A percentile compares a stretch with the other conserved stretches of the same genome.
phyloP scores from a whole-genome alignment of 805 yeast genomes.

The Saturnispora sekii region DNA sequence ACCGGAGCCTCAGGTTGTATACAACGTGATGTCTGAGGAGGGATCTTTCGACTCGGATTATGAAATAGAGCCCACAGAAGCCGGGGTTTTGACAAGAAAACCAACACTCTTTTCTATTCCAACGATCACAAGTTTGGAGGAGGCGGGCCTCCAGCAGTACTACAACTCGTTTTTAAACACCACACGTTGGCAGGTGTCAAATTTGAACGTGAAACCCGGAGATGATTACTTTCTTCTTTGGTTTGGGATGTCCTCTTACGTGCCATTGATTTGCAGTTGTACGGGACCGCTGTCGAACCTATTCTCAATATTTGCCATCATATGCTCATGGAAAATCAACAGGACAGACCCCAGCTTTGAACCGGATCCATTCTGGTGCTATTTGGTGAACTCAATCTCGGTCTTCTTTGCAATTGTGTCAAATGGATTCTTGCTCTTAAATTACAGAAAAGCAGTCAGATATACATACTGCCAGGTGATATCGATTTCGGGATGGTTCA shows the following conservation, averaged over 20 bases:
- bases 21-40: background rate
- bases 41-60: background rate
- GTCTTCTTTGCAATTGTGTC: slow-evolving; percentile 58
- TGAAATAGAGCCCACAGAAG: background rate
- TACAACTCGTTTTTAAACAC: slow-evolving; percentile 21
- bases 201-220: slow-evolving; percentile 26
- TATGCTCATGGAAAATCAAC: slow-evolving; percentile 48
- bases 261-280: slow-evolving; percentile 72
- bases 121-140: slow-evolving; percentile 8
- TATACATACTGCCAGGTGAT: slow-evolving; percentile 54
- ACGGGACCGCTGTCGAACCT: slow-evolving; percentile 72
- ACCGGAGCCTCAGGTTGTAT: background rate
- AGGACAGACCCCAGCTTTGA: slow-evolving; percentile 3
- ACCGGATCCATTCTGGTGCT: slow-evolving; percentile 27
- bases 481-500: slow-evolving; percentile 55
- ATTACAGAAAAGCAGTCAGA: slow-evolving; percentile 49
- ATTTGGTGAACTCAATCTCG: slow-evolving; percentile 52
- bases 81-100: background rate
- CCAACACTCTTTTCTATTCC: slow-evolving; percentile 7
- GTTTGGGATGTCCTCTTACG: slow-evolving; percentile 57
- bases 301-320: slow-evolving; percentile 61
- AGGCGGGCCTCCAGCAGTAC: slow-evolving; percentile 15
- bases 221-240: slow-evolving; percentile 33
- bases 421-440: slow-evolving; percentile 58
- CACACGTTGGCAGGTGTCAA: slow-evolving; percentile 24